Evolutionary conservation across 495 filamentous ascomycete genomes (phyloP).

Genomic region (Penicillium canescens): DNA sequence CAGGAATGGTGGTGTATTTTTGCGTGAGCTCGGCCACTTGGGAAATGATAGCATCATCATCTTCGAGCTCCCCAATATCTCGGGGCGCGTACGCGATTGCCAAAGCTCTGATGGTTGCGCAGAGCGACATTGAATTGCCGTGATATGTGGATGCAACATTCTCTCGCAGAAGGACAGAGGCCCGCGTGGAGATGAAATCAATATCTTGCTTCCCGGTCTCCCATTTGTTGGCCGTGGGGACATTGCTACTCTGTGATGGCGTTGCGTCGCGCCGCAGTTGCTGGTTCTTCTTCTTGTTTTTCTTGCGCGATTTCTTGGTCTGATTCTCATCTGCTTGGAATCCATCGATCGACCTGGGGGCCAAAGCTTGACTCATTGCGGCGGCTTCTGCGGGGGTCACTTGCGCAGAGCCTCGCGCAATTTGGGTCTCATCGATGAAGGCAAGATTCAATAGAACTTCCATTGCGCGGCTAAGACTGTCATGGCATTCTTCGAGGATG

Average conservation of each 20-base stretch:
- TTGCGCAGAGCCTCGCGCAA: background rate
- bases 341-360: conserved; percentile 76
- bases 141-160: conserved; percentile 64
- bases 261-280: conserved; percentile 5
- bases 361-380: conserved; percentile 37
- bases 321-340: conserved; percentile 56
- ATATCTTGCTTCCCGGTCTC: conserved; percentile 54
- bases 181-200: conserved; percentile 57
- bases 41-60: conserved; percentile 45
- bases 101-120: conserved; percentile 55
- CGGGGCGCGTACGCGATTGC: conserved; percentile 34
- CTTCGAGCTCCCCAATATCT: conserved; percentile 31
- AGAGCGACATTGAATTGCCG: conserved; percentile 56
- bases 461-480: conserved; percentile 66
- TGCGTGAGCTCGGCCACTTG: conserved; percentile 54
- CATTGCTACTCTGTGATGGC: conserved; percentile 6
- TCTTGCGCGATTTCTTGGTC: conserved; percentile 38
- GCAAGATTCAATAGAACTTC: conserved; percentile 79
- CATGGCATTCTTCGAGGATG: conserved; percentile 62
- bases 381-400: conserved; percentile 2
- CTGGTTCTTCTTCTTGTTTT: conserved; percentile 17
- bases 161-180: conserved; percentile 41
- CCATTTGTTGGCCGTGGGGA: conserved; percentile 51
- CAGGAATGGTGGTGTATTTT: conserved; percentile 52
- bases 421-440: conserved; percentile 61